Evolutionary conservation across 225 moss, liverwort and hornwort species (phyloP).

Genomic region (Pseudoscleropodium purum): DNA sequence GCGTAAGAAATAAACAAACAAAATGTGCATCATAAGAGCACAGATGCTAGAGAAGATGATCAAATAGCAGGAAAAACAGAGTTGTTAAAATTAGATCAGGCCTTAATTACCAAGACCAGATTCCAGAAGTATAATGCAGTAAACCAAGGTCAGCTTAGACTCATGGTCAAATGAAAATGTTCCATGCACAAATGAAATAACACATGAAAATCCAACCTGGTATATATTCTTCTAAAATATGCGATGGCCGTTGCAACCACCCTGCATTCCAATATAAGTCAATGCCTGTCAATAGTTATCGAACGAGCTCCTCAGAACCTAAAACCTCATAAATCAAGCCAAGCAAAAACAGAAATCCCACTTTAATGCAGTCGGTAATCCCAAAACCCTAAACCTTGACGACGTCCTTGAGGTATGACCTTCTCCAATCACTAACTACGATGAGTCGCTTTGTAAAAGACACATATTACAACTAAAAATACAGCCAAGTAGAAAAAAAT

Average conservation of each 20-base stretch:
- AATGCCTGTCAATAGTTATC: neutral
- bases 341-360: neutral
- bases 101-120: neutral
- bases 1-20: neutral
- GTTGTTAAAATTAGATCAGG: neutral
- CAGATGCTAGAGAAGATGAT: neutral
- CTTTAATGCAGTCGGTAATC: neutral
- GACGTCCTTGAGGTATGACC: neutral
- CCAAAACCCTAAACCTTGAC: neutral
- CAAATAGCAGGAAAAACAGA: neutral
- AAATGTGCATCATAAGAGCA: neutral
- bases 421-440: neutral
- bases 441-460: neutral
- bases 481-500: neutral
- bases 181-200: neutral
- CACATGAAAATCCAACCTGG: conserved; percentile 29
- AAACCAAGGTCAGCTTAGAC: neutral
- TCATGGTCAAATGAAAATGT: neutral
- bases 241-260: conserved; percentile 95
- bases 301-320: neutral
- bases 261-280: conserved; percentile 31
- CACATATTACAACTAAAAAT: neutral
- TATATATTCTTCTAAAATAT: conserved; percentile 95
- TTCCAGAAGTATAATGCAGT: neutral
- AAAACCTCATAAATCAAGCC: neutral